Evolutionary conservation across 352 stramenopile genomes (phyloP).

Genomic region (Globisporangium mamillatum): DNA sequence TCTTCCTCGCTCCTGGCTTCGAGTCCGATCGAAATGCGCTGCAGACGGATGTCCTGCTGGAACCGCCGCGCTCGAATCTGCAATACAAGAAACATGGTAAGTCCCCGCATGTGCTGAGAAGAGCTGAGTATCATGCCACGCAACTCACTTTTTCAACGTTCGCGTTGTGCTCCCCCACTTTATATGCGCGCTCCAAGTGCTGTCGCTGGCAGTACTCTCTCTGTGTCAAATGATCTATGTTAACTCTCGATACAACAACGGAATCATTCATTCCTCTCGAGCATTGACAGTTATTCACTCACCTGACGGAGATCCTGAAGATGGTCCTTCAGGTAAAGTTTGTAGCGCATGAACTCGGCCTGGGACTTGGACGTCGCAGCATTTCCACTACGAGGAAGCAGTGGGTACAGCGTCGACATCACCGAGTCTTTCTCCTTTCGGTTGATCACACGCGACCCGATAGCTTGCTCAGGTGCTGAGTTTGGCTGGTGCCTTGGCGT

Average conservation of each 20-base stretch:
- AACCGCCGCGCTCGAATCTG: conserved; percentile 64
- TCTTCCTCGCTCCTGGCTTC: conserved; percentile 65
- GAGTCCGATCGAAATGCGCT: conserved; percentile 58
- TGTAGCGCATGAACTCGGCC: conserved; percentile 66
- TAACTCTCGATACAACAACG: neutral
- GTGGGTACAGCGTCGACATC: conserved; percentile 36
- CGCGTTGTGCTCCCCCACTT: conserved; percentile 54
- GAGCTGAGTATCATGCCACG: neutral
- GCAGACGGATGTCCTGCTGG: conserved; percentile 63
- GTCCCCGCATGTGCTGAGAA: no score
- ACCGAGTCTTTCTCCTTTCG: conserved; percentile 5
- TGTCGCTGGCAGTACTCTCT: conserved; percentile 55
- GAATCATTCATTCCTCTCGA: no score
- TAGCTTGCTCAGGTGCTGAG: conserved; percentile 15
- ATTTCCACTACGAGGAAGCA: conserved; percentile 23
- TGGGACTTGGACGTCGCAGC: conserved; percentile 33
- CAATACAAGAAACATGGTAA: neutral
- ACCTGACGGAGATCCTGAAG: conserved; percentile 56
- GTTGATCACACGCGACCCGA: neutral
- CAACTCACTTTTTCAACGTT: conserved; percentile 54
- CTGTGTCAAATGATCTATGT: conserved; percentile 18
- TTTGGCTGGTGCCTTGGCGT: conserved; percentile 20
- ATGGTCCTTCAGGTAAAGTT: conserved; percentile 63
- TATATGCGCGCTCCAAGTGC: conserved; percentile 60
- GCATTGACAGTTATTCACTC: neutral